Base-by-base conservation (phyloP, 768 basidiomycete genomes). In the Filobasidium floriforme region DNA sequence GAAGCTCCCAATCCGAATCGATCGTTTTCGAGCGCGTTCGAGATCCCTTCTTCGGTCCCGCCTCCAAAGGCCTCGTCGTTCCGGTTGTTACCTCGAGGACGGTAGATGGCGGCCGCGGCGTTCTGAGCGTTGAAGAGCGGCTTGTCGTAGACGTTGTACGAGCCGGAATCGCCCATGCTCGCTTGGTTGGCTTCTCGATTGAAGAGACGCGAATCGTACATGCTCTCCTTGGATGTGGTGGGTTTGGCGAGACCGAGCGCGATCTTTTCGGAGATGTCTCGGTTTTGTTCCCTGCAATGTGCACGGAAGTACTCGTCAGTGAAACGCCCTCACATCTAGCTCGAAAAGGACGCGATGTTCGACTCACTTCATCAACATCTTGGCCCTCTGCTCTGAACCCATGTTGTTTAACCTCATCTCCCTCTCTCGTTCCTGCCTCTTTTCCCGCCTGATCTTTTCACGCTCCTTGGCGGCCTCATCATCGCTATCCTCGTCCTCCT, bases 381-480 rank as follows among this genome's bases (percentile, higher is more conserved):
- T 97, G 44, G 96, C 92, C 18, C 96, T 84, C 75, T 92, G 90
- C 79, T 98, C 96, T 32, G 88, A 85, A 28, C 96, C 96, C 96
- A 99, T 99, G 75, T 98, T 96, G 79, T 84, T 92, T 92, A 98
- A 94, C 67, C 96, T 84, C 89, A 99, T 86, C 80, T 99, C 94
- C 44, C 93, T 86, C 81, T 98, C 93, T 32, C 96, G 86, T 76
- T 98, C 92, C 68, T 88, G 84, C 73, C 89, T 84, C 82, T 97
- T 92, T 82, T 98, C 93, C 55, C 84, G 81, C 66, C 96, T 84
- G 86, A 96, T 92, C 71, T 87, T 81, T 76, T 97, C 96, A 59
- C 96, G 86, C 73, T 96, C 84, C 79, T 84, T 84, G 62, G 86
- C 87, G 12, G 90, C 88, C 60, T 91, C 89, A 73, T 91, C 89